Base-by-base conservation (phyloP, 352 stramenopile genomes). In the Pythium phragmitis region DNA sequence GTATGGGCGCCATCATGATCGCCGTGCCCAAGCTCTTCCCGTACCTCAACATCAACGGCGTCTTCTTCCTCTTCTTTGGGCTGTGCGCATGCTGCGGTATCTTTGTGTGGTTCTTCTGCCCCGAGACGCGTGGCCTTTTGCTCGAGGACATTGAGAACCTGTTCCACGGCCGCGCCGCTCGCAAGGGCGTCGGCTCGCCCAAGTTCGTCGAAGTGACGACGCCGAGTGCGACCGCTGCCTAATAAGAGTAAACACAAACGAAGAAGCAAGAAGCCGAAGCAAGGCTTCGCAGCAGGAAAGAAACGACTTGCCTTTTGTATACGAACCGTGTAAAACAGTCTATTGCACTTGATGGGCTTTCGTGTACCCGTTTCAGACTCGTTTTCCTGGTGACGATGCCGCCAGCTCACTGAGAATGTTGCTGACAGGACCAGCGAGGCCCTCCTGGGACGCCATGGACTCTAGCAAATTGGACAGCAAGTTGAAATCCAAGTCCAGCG, bases 401-500 rank as follows among this genome's bases (percentile, higher is more conserved):
- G 48, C 17, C 57, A 91, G 68, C 34, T 92, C 82, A 41, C 73
- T 79, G 19, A 95, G 62, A 57, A 95, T 90, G 56, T 81, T 93
- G 63, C 69, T 89, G 12, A 89, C 84, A 17, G 86, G 86, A 11
- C 86, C 86, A 19, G 80, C 76, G 21, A 82, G 59, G 7, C 84
- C 85, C 23, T 91, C 79, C 61, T 96, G 87, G 12, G 82, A 89
- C 21, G 82, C 84, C 42, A 96, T 77, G 9, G 84, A 94, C 55
- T 92, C 85, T 17, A 96, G 69, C 51, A 96, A 66, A 57, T 92
- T 93, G 0, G 83, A 87, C 45, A 96, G 64, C 69, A 96, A 56
- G 67, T 96, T 89, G 56, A 86, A 93, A 68, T 96, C 82, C 43
- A 95, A 47, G 52, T 94, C 78, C 41, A 94, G 65, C 19, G 83